Evolutionary conservation across 441 rosid species (phyloP).

Genomic region (Adansonia madagascariensis): DNA sequence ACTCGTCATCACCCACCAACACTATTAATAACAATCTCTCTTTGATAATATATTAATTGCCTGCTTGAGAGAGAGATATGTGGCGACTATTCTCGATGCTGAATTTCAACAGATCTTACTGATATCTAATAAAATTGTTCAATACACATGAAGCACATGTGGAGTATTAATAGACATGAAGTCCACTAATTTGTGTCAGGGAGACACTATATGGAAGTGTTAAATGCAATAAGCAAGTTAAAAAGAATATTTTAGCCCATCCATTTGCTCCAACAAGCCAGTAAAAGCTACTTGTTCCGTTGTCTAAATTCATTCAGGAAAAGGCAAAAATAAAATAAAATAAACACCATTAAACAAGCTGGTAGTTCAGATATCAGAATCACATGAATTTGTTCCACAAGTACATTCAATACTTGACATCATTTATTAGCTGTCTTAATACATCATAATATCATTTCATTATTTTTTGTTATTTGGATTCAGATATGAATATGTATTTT

Average conservation of each 20-base stretch:
- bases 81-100: neutral
- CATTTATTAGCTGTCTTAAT: constrained; percentile 18
- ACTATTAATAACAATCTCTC: neutral
- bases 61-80: constrained; percentile 9
- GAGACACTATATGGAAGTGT: neutral
- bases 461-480: no score
- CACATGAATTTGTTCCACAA: neutral
- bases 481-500: no score
- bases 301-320: neutral
- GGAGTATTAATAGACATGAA: constrained; percentile 17
- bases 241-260: constrained; percentile 16
- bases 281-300: neutral
- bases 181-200: constrained; percentile 9
- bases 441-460: no score
- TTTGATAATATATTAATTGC: neutral
- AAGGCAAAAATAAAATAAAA: neutral
- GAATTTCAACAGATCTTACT: neutral
- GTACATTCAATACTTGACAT: constrained; percentile 12
- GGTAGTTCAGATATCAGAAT: constrained; percentile 19
- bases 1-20: neutral
- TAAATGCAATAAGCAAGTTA: constrained; percentile 12
- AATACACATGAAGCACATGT: constrained; percentile 5
- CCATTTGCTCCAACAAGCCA: constrained; percentile 8
- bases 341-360: neutral
- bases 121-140: neutral